A percentile compares a stretch with the other conserved stretches of the same genome.
Evolutionary conservation across 495 filamentous ascomycete genomes (phyloP).

Genomic region (Bryoglossum gracile): DNA sequence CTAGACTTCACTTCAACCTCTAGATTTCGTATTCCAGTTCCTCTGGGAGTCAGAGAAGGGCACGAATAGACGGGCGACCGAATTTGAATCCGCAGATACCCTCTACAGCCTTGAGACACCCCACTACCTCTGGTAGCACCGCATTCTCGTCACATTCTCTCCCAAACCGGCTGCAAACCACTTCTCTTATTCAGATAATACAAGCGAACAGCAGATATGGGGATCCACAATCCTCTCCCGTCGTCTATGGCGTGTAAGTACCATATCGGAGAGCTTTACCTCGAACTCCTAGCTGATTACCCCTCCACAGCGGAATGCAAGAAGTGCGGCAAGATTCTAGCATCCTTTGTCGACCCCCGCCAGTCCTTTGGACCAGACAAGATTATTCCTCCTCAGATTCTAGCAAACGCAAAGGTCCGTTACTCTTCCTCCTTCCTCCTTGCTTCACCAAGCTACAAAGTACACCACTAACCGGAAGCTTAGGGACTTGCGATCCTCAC

Average conservation of each 20-base stretch:
- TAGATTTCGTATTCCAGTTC: no score
- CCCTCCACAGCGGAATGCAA: slow-evolving; percentile 67
- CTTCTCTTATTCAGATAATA: no score
- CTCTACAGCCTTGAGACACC: no score
- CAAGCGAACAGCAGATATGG: slow-evolving; percentile 31
- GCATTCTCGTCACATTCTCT: no score
- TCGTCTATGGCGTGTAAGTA: slow-evolving; percentile 51
- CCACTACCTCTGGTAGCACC: no score
- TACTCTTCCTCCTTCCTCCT: neutral
- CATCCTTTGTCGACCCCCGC: slow-evolving; percentile 88
- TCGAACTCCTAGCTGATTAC: slow-evolving; percentile 6
- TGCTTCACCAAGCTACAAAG: neutral
- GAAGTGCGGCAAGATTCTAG: slow-evolving; percentile 86
- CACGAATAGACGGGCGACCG: no score
- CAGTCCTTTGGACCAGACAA: slow-evolving; percentile 97
- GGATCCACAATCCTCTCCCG: slow-evolving; percentile 52
- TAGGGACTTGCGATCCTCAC: slow-evolving; percentile 93
- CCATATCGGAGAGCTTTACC: slow-evolving; percentile 2
- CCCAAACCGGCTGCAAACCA: no score
- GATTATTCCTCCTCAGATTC: slow-evolving; percentile 86
- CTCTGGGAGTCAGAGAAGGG: no score
- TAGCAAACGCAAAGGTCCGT: slow-evolving; percentile 71
- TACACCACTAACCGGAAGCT: slow-evolving; percentile 5
- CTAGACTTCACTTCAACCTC: no score
- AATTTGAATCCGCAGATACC: no score